Conservation (phyloP, 148 eudicot species). For the Talinum fruticosum region DNA sequence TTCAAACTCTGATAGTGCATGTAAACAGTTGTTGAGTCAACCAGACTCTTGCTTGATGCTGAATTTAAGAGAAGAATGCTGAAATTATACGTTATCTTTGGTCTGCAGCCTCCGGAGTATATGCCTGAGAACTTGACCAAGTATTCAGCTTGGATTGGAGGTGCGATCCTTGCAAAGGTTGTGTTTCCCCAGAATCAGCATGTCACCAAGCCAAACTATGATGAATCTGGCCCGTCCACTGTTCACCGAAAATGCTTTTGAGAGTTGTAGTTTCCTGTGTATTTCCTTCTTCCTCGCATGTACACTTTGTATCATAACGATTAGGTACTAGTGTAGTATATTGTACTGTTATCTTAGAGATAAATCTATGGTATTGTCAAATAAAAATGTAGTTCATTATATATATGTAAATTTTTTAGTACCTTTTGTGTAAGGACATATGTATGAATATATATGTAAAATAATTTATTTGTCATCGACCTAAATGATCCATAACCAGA, state of each 20-base stretch:
- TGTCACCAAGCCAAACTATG: conserved; percentile 77
- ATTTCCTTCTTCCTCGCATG: neutral
- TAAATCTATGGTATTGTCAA: neutral
- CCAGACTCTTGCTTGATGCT: too few species aligned
- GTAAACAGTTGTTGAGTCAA: too few species aligned
- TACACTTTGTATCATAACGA: conserved; percentile 25
- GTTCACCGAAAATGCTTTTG: conserved; percentile 80
- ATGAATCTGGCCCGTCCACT: conserved; percentile 76
- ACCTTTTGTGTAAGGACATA: neutral
- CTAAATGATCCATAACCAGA: neutral
- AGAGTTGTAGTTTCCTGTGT: neutral
- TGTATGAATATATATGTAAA: neutral
- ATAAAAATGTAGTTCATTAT: neutral
- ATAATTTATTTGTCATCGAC: neutral
- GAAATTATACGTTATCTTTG: neutral
- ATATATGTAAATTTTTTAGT: neutral
- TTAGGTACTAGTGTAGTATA: conserved; percentile 18
- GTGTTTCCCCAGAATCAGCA: conserved; percentile 93
- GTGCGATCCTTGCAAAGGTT: conserved; percentile 88
- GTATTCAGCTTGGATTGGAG: conserved; percentile 83
- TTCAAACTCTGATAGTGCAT: too few species aligned
- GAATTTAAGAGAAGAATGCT: too few species aligned
- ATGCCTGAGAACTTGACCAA: conserved; percentile 72
- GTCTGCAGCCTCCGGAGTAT: conserved; percentile 71
- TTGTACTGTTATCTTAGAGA: conserved; percentile 7